phyloP scores from a whole-genome alignment of 139 green algal species.

The Pleodorina starrii region DNA sequence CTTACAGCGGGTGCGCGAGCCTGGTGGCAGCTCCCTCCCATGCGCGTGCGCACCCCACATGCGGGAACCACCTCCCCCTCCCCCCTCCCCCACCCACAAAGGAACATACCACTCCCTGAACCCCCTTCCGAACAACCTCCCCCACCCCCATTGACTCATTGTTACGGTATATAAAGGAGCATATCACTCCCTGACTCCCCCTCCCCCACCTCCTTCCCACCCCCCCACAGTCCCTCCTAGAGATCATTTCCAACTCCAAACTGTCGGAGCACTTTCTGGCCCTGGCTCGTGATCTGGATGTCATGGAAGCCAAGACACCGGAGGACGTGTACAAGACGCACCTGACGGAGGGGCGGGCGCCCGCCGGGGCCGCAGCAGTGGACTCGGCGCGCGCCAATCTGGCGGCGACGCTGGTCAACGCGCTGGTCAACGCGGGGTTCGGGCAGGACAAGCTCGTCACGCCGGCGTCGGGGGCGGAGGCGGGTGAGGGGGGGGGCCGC shows the following conservation, averaged over 20 bases:
- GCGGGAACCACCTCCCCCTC: too few species aligned
- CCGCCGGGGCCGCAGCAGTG: constrained; percentile 72
- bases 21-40: too few species aligned
- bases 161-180: too few species aligned
- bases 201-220: too few species aligned
- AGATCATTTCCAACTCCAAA: constrained; percentile 88
- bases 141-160: too few species aligned
- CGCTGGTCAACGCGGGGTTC: constrained; percentile 98
- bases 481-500: too few species aligned
- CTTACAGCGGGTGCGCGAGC: too few species aligned
- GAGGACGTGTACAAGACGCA: constrained; percentile 99
- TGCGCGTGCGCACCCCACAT: too few species aligned
- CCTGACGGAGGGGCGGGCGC: constrained; percentile 82
- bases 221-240: constrained; percentile 62
- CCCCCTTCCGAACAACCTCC: too few species aligned
- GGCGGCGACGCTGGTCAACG: constrained; percentile 97
- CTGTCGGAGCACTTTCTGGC: constrained; percentile 90
- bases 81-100: too few species aligned
- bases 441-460: constrained; percentile 80
- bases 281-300: constrained; percentile 96
- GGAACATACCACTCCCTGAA: too few species aligned
- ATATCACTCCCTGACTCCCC: too few species aligned
- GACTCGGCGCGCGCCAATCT: constrained; percentile 96
- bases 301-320: constrained; percentile 95
- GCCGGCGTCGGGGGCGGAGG: not conserved